These are phyloP conservation scores for Pythium aphanidermatum DNA, from an alignment of 352 stramenopile species.

Conservation along the genomic window DNA sequence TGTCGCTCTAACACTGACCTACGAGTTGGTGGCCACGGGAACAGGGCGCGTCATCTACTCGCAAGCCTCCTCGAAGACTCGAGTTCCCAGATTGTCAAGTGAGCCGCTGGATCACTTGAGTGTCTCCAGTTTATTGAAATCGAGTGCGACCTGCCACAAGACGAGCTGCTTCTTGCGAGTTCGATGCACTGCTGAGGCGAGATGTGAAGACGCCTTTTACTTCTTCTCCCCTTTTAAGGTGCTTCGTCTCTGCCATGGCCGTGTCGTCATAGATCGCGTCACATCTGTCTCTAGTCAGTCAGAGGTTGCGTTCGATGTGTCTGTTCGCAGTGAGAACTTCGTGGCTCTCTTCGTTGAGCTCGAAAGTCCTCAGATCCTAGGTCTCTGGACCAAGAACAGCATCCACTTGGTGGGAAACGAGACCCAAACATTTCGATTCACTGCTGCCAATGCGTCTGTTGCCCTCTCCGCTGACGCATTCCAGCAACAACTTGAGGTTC, in stretches of 20 bases:
- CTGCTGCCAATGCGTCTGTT: constrained; percentile 5
- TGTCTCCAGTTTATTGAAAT: constrained; percentile 8
- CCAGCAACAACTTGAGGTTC: constrained; percentile 31
- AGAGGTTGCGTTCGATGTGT: constrained; percentile 28
- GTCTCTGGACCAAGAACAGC: constrained; percentile 68
- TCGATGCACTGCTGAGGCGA: constrained; percentile 16
- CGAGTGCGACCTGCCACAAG: constrained; percentile 31
- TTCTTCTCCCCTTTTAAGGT: constrained; percentile 73
- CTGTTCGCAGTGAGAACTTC: constrained; percentile 37
- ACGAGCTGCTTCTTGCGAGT: constrained; percentile 55
- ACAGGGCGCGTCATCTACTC: constrained; percentile 2
- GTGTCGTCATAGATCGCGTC: constrained; percentile 19
- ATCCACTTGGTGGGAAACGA: constrained; percentile 65
- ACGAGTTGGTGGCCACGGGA: constrained; percentile 7
- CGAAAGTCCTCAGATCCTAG: constrained; percentile 31
- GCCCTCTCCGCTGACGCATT: constrained; percentile 28
- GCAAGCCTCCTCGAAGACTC: not conserved
- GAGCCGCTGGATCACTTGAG: constrained; percentile 3
- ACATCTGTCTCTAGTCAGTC: constrained; percentile 6
- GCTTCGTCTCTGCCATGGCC: constrained; percentile 33
- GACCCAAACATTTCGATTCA: constrained; percentile 47
- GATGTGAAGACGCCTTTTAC: constrained; percentile 44
- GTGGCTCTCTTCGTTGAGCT: constrained; percentile 80
- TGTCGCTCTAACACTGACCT: constrained; percentile 2
- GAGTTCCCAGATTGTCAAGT: constrained; percentile 1